Percentiles rank a stretch among this genome's conserved stretches.
Conservation (phyloP, 2,329 filamentous ascomycete species). For the Aspergillus latus region DNA sequence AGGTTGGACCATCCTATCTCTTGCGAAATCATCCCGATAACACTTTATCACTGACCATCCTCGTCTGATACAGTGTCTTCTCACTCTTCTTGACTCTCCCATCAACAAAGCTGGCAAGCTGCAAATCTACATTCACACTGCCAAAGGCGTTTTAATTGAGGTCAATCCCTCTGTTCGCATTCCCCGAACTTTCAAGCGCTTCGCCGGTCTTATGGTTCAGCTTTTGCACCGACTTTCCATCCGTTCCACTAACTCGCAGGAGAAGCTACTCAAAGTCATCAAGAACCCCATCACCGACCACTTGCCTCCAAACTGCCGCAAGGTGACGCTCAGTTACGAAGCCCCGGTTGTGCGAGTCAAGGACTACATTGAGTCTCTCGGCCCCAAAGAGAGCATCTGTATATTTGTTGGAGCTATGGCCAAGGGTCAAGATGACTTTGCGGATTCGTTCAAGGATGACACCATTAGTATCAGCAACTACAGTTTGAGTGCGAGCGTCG, state of each 20-base stretch:
- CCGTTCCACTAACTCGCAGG: constrained; percentile 91
- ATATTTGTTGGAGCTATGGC: constrained; percentile 99
- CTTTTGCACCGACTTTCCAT: constrained; percentile 93
- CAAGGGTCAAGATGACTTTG: constrained; percentile 93
- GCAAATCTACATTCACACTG: constrained; percentile 98
- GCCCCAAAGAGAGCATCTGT: constrained; percentile 85
- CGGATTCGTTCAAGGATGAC: constrained; percentile 91
- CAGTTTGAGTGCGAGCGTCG: constrained; percentile 93
- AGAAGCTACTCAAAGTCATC: constrained; percentile 96
- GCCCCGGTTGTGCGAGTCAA: constrained; percentile 80
- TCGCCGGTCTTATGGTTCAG: constrained; percentile 98
- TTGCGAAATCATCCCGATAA: neutral
- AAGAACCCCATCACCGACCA: constrained; percentile 98
- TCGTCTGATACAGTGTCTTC: constrained; percentile 69
- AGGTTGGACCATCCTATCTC: constrained; percentile 62
- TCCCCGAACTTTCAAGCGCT: constrained; percentile 97
- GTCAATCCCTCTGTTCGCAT: constrained; percentile 96
- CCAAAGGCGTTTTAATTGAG: constrained; percentile 95
- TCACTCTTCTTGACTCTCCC: constrained; percentile 94
- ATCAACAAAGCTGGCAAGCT: constrained; percentile 98
- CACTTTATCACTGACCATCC: constrained; percentile 5
- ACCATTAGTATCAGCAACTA: constrained; percentile 98
- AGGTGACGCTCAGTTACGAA: constrained; percentile 95
- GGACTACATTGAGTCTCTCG: constrained; percentile 81
- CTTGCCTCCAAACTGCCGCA: constrained; percentile 92